Base-by-base conservation (phyloP, 805 yeast genomes). In the Lipomyces japonicus region DNA sequence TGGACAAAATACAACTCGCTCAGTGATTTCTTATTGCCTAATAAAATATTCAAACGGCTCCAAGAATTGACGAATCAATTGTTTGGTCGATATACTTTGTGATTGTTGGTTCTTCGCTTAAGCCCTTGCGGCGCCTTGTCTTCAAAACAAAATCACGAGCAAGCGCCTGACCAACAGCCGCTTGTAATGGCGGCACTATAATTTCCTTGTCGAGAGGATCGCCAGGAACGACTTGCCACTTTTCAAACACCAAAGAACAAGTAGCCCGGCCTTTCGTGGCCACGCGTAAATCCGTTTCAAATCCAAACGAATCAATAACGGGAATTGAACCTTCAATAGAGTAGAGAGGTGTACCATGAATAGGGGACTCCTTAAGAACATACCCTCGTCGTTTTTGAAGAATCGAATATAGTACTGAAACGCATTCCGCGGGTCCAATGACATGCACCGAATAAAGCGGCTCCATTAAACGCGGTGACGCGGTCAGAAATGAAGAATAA, bases 61-160 rank as follows among this genome's bases (percentile, higher is more conserved):
- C 16, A 10, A 34, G 19, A 10, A 34, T 18, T 7, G 38, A 12
- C 7, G 24, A 10, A 22, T 37, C 41, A 37, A 37, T 37, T 6
- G 26, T 7, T 18, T 37, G 41, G 26, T 37, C 41, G 10, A 37
- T 9, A 22, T 9, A 37, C 10, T 18, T 37, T 10, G 41, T 37
- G 7, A 37, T 25, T 9, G 75, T 73, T 19, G 87, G 86, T 53
- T 84, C 95, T 12, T 82, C 86, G 5, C 80, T 75, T 31, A 91
- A 68, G 0, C 97, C 97, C 64, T 89, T 91, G 60, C 97, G 76
- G 60, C 81, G 79, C 65, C 99, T 75, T 0, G 96, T 88, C 66
- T 95, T 93, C 69, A 87, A 69, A 26, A 88, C 82, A 61, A 89
- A 87, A 67, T 93, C 98, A 50, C 98, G 73, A 1, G 96, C 91